Percentiles rank a stretch among this genome's conserved stretches.
Conservation (phyloP, 306 rosid genomes). For the Hylodesmum podocarpum region DNA sequence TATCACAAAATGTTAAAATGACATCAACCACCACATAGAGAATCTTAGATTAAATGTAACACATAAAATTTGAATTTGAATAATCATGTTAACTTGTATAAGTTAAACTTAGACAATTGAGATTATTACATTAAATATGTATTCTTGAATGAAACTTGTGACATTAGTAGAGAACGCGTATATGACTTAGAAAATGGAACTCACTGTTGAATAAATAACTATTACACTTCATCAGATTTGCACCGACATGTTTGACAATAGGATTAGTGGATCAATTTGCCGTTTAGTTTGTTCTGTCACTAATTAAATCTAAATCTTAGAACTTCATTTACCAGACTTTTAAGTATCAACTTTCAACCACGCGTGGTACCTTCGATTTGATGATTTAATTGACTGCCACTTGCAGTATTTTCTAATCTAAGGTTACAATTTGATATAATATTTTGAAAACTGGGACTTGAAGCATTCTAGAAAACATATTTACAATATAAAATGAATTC, state of each 20-base stretch:
- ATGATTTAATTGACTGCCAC: neutral
- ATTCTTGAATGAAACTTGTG: neutral
- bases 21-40: neutral
- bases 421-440: neutral
- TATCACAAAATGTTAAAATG: neutral
- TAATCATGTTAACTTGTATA: neutral
- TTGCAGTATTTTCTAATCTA: neutral
- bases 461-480: neutral
- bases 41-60: neutral
- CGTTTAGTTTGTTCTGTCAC: neutral
- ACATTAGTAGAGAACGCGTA: neutral
- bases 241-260: conserved; percentile 11
- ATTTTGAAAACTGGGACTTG: neutral
- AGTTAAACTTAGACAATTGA: neutral
- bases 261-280: neutral
- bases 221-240: neutral
- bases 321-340: neutral
- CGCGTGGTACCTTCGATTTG: neutral
- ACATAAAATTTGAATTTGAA: neutral
- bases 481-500: neutral
- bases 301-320: neutral
- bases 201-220: neutral
- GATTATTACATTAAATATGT: neutral
- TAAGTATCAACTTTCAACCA: conserved; percentile 6
- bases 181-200: conserved; percentile 18